A percentile compares a stretch with the other conserved stretches of the same genome.
phyloP scores from a whole-genome alignment of 352 stramenopile species.

The Phytophthora sp. region DNA sequence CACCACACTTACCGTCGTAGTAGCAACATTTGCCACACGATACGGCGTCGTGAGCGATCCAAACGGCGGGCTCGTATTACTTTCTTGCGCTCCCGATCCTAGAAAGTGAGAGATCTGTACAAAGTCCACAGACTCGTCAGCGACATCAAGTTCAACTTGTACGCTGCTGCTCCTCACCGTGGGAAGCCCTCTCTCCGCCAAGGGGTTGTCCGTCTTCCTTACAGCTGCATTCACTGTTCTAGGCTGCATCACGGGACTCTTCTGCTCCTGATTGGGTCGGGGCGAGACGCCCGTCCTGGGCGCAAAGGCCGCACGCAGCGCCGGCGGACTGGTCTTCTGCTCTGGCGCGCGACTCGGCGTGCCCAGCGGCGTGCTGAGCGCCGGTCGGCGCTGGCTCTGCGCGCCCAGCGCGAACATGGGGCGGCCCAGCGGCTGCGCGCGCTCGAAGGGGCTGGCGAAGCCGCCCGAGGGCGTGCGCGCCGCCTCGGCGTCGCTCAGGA shows the following conservation, averaged over 20 bases:
- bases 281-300: constrained; percentile 5
- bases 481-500: constrained; percentile 15
- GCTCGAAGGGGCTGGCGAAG: constrained; percentile 19
- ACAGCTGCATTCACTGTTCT: constrained; percentile 31
- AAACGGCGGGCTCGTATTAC: constrained; percentile 13
- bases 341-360: constrained; percentile 1
- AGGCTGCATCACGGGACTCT: constrained; percentile 29
- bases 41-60: constrained; percentile 28
- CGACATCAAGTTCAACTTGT: not conserved
- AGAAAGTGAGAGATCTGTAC: constrained; percentile 36
- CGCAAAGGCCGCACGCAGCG: constrained; percentile 19
- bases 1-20: constrained; percentile 20
- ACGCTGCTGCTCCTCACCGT: constrained; percentile 31
- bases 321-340: constrained; percentile 24
- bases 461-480: constrained; percentile 15
- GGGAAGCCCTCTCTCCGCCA: constrained; percentile 19
- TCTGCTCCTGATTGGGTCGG: constrained; percentile 32
- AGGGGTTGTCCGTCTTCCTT: constrained; percentile 16
- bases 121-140: not conserved
- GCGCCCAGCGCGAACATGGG: constrained; percentile 18
- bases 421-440: constrained; percentile 7
- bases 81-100: constrained; percentile 18
- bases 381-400: constrained; percentile 10
- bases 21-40: not conserved
- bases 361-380: constrained; percentile 3